phyloP scores from a whole-genome alignment of 345 rosid genomes.

The Murraya paniculata region DNA sequence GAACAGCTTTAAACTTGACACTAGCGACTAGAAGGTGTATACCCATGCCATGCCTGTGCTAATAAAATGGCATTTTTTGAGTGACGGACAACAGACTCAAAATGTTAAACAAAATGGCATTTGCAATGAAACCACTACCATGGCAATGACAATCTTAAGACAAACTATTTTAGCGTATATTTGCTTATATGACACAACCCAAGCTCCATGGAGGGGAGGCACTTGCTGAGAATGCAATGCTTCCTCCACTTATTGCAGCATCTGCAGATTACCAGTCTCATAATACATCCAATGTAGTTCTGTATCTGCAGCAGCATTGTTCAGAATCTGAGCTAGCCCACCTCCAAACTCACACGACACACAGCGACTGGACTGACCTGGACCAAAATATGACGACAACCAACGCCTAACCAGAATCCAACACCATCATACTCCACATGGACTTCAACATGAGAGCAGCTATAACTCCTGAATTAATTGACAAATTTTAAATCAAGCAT shows the following conservation, averaged over 20 bases:
- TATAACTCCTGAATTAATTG: constrained; percentile 26
- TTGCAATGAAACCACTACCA: constrained; percentile 9
- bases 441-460: constrained; percentile 16
- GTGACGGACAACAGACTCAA: neutral
- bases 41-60: neutral
- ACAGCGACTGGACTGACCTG: constrained; percentile 21
- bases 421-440: constrained; percentile 16
- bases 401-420: constrained; percentile 26
- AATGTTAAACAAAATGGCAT: neutral
- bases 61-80: neutral
- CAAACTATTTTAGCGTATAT: constrained; percentile 12
- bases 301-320: neutral
- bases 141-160: neutral
- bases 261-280: constrained; percentile 18
- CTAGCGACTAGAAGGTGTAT: neutral
- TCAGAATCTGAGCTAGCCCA: constrained; percentile 20
- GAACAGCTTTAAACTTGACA: constrained; percentile 4
- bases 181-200: constrained; percentile 16
- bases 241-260: constrained; percentile 22
- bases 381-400: constrained; percentile 28
- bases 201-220: neutral
- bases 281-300: constrained; percentile 3
- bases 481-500: neutral
- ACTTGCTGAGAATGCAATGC: constrained; percentile 5
- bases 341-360: constrained; percentile 18